These are phyloP conservation scores for Neospora caninum DNA, from an alignment of 169 alveolate genomes.

Conservation along the genomic window DNA sequence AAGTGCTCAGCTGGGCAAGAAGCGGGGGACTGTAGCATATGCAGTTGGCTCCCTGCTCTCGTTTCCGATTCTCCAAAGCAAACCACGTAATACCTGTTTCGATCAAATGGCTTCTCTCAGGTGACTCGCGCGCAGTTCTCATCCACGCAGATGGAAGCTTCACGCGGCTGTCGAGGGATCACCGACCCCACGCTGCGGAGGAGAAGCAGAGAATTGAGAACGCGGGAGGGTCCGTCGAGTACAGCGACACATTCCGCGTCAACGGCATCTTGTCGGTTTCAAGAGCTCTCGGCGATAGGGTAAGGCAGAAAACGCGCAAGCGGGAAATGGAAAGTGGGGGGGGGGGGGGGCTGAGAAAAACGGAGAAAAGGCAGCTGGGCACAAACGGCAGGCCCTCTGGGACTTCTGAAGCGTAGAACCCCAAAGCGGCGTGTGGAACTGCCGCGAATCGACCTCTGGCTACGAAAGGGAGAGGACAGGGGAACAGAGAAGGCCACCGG, in stretches of 20 bases:
- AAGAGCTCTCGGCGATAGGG: conserved; percentile 31
- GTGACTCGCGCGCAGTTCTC: conserved; percentile 33
- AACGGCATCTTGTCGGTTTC: conserved; percentile 17
- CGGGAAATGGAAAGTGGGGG: background rate
- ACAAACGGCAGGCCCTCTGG: no score
- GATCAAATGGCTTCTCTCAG: background rate
- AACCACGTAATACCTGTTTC: no score
- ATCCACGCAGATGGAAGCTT: conserved; percentile 4
- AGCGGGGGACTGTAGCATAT: no score
- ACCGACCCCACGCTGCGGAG: background rate
- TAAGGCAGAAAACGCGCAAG: background rate
- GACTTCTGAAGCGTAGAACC: no score
- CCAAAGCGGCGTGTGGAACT: no score
- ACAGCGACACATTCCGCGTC: conserved; percentile 17
- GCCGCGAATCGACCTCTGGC: no score
- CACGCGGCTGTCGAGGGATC: conserved; percentile 32
- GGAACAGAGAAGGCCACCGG: no score
- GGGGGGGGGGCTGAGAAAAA: background rate
- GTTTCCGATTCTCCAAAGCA: no score
- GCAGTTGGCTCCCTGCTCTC: no score
- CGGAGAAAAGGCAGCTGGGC: no score
- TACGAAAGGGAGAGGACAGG: no score
- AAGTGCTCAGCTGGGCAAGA: no score
- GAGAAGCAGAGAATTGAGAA: background rate
- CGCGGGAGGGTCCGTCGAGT: conserved; percentile 20